These are phyloP conservation scores for Castanopsis chinensis DNA, from an alignment of 306 rosid genomes.

Conservation along the genomic window DNA sequence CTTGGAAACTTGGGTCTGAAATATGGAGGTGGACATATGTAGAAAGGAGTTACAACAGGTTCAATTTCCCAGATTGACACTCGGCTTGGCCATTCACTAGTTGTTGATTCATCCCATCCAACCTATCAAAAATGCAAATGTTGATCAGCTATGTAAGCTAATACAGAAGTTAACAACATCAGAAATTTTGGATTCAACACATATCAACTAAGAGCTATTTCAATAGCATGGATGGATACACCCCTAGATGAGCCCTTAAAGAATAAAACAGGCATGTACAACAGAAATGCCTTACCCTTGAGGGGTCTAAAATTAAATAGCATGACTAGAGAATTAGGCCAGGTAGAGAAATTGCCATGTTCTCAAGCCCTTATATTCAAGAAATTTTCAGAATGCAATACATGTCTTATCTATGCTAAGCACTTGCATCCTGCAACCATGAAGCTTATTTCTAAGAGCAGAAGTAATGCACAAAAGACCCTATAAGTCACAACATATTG, in stretches of 20 bases:
- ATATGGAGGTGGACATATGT: constrained; percentile 97
- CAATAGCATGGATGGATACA: background rate
- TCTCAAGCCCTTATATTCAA: background rate
- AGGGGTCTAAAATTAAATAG: background rate
- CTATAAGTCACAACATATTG: background rate
- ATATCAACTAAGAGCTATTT: background rate
- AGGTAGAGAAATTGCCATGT: background rate
- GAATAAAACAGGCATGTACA: background rate
- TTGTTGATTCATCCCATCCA: constrained; percentile 99
- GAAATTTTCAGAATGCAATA: background rate
- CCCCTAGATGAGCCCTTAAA: background rate
- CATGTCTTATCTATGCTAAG: background rate
- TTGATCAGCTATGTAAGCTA: constrained; percentile 12
- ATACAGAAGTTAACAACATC: background rate
- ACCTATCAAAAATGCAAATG: constrained; percentile 50
- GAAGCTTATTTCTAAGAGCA: background rate
- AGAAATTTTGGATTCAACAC: background rate
- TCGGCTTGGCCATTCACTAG: constrained; percentile 91
- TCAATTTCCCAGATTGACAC: constrained; percentile 95
- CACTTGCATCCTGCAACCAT: background rate
- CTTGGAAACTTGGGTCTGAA: constrained; percentile 90
- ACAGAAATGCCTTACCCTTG: background rate
- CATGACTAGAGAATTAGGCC: constrained; percentile 7
- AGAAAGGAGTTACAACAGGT: constrained; percentile 98
- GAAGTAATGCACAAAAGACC: background rate